Evolutionary conservation across 257 asterid species (phyloP).

Genomic region (Cordia subcordata): DNA sequence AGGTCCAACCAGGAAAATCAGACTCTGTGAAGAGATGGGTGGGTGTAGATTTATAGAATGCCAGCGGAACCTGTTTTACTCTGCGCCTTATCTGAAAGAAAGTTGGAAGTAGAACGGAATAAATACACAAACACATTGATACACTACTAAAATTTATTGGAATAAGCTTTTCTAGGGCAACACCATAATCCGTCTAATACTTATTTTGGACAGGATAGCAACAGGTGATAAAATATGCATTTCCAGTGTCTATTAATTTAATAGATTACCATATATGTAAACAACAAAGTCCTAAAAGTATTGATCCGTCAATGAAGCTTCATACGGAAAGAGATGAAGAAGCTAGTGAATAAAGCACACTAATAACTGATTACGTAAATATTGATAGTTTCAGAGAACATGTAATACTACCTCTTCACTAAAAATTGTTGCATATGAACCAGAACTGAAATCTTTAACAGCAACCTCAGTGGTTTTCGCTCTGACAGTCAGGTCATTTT

Average conservation of each 20-base stretch:
- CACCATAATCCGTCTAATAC: too few species aligned
- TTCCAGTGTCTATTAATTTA: too few species aligned
- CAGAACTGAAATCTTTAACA: slow-evolving; percentile 77
- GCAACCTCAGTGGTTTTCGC: slow-evolving; percentile 72
- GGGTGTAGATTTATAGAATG: slow-evolving; percentile 81
- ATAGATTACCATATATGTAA: too few species aligned
- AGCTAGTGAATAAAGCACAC: not conserved
- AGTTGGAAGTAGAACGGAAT: not conserved
- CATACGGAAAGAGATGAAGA: not conserved
- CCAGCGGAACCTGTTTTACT: slow-evolving; percentile 85
- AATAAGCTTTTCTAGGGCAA: not conserved
- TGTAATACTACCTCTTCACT: slow-evolving; percentile 62
- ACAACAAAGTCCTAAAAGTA: not conserved
- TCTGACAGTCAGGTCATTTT: slow-evolving; percentile 72
- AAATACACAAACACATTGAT: not conserved
- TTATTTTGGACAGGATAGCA: too few species aligned
- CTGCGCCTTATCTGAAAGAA: slow-evolving; percentile 75
- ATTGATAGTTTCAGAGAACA: not conserved
- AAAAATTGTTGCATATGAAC: slow-evolving; percentile 74
- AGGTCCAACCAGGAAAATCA: slow-evolving; percentile 86
- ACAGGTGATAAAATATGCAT: too few species aligned
- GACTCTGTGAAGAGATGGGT: slow-evolving; percentile 54
- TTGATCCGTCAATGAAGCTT: slow-evolving; percentile 1
- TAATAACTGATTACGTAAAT: not conserved
- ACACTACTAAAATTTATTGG: not conserved